Conservation (phyloP, 805 yeast species). For the Schwanniomyces vanrijiae region DNA sequence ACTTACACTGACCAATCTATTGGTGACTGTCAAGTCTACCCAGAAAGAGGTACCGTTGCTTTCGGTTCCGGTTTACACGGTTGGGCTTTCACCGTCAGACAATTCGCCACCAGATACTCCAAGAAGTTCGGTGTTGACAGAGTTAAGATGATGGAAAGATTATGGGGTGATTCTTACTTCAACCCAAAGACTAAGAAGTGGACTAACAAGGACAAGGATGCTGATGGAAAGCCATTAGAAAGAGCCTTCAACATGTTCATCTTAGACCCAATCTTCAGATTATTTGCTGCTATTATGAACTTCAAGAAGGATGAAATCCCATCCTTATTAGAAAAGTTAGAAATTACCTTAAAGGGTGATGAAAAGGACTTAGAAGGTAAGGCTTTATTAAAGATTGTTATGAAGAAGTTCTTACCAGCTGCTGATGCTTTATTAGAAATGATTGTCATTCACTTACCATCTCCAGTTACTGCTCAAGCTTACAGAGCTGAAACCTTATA, state of each 20-base stretch:
- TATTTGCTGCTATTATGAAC: slow-evolving; percentile 97
- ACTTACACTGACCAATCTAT: slow-evolving; percentile 87
- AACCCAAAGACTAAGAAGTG: slow-evolving; percentile 99
- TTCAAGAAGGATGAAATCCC: slow-evolving; percentile 97
- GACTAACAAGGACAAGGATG: slow-evolving; percentile 94
- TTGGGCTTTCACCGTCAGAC: slow-evolving; percentile 99
- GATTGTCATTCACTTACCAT: slow-evolving; percentile 98
- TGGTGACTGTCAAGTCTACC: slow-evolving; percentile 98
- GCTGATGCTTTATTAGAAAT: slow-evolving; percentile 99
- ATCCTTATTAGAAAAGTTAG: slow-evolving; percentile 88
- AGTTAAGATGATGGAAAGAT: slow-evolving; percentile 96
- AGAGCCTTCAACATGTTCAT: slow-evolving; percentile 99
- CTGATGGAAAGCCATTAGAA: slow-evolving; percentile 92
- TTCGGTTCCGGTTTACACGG: slow-evolving; percentile 99
- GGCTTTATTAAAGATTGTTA: slow-evolving; percentile 96
- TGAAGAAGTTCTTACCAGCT: slow-evolving; percentile 99
- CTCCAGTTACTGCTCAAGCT: slow-evolving; percentile 98
- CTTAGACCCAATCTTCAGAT: slow-evolving; percentile 98
- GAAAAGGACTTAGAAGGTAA: slow-evolving; percentile 99
- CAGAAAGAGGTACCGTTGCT: slow-evolving; percentile 98
- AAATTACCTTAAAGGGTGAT: slow-evolving; percentile 88
- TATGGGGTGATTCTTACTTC: slow-evolving; percentile 99
- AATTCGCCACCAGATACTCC: slow-evolving; percentile 96
- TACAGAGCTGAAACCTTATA: slow-evolving; percentile 99
- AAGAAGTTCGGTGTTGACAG: slow-evolving; percentile 99